Evolutionary conservation across 2,329 filamentous ascomycete genomes (phyloP).

Genomic region (Cordyceps javanica): DNA sequence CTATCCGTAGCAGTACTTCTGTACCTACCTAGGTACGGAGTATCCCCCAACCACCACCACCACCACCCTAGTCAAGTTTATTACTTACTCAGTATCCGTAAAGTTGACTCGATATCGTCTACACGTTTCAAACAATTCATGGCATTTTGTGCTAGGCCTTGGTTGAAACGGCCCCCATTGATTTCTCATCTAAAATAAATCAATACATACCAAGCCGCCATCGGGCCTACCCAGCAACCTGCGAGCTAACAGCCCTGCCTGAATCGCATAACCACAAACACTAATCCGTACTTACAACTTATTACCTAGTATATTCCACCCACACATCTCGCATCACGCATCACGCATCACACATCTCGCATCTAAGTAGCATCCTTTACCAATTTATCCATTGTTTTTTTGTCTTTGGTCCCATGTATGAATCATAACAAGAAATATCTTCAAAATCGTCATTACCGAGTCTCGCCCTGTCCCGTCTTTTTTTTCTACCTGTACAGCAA

Average conservation of each 20-base stretch:
- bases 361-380: too few relatives aligned
- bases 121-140: background rate
- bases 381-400: background rate
- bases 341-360: background rate
- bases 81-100: too few relatives aligned
- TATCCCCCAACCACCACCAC: too few relatives aligned
- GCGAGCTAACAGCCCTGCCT: too few relatives aligned
- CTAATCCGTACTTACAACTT: too few relatives aligned
- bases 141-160: background rate
- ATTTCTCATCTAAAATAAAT: background rate
- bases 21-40: too few relatives aligned
- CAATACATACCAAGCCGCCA: too few relatives aligned
- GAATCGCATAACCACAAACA: too few relatives aligned
- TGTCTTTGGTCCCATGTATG: background rate
- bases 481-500: slow-evolving; percentile 28
- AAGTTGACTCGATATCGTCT: background rate
- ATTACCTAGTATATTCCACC: background rate
- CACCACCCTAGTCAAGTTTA: too few relatives aligned
- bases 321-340: background rate
- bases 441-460: slow-evolving; percentile 27
- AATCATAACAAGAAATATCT: slow-evolving; percentile 12
- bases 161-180: background rate
- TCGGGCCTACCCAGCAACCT: too few relatives aligned
- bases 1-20: too few relatives aligned
- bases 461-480: slow-evolving; percentile 23